Evolutionary conservation across 352 stramenopile genomes (phyloP).

Genomic region (Globisporangium radiosum): DNA sequence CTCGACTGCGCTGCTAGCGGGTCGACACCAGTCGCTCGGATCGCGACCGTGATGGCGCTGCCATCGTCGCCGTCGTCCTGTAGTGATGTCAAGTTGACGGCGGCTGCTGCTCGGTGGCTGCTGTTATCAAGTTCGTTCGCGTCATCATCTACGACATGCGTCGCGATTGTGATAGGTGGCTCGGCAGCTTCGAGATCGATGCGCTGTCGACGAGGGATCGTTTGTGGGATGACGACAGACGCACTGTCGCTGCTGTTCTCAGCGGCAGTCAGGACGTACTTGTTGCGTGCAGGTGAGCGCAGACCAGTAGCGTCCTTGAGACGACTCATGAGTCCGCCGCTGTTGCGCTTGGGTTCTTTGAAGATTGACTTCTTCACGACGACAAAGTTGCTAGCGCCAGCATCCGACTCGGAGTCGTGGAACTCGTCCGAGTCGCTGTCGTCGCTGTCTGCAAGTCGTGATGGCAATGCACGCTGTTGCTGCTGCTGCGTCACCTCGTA

Average conservation of each 20-base stretch:
- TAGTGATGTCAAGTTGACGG: not conserved
- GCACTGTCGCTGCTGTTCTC: not conserved
- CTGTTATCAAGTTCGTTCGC: not conserved
- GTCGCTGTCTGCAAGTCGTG: not conserved
- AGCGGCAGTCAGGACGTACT: constrained; percentile 15
- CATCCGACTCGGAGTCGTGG: constrained; percentile 16
- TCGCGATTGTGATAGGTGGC: constrained; percentile 11
- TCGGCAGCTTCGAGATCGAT: not conserved
- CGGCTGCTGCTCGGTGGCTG: not conserved
- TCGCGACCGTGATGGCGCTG: constrained; percentile 44
- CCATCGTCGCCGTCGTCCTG: constrained; percentile 19
- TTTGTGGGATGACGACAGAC: not conserved
- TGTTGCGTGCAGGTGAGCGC: constrained; percentile 16
- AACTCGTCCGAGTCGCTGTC: constrained; percentile 15
- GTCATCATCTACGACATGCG: not conserved
- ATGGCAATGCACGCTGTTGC: too few species aligned
- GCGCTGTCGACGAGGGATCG: not conserved
- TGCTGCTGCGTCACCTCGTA: not conserved
- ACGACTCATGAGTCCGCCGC: constrained; percentile 23
- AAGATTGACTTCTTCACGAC: constrained; percentile 70
- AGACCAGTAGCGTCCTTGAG: constrained; percentile 21
- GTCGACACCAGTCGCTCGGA: constrained; percentile 10
- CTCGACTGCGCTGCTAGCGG: too few species aligned
- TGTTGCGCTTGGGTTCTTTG: constrained; percentile 25
- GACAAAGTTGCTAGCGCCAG: constrained; percentile 12